phyloP scores from a whole-genome alignment of 768 basidiomycete species.

The Serendipita vermifera region DNA sequence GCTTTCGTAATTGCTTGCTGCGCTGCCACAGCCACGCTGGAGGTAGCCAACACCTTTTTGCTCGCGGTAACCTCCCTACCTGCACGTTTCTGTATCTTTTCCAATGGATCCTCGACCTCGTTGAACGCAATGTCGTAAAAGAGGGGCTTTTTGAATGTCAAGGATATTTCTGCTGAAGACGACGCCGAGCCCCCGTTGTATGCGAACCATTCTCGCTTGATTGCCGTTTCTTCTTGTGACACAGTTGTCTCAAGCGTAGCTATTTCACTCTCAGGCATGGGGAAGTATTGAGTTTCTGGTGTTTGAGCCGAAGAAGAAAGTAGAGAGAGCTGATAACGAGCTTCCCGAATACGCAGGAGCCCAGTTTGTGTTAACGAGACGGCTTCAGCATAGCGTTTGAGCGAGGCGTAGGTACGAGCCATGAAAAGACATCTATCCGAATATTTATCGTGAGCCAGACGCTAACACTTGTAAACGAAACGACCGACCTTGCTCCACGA shows the following conservation, averaged over 20 bases:
- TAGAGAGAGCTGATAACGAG: constrained; percentile 39
- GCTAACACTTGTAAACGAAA: neutral
- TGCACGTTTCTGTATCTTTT: constrained; percentile 52
- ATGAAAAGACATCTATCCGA: constrained; percentile 55
- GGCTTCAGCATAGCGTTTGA: constrained; percentile 61
- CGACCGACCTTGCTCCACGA: constrained; percentile 53
- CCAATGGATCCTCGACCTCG: constrained; percentile 80
- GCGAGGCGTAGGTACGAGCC: constrained; percentile 53
- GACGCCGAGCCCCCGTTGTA: constrained; percentile 50
- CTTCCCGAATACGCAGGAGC: constrained; percentile 61
- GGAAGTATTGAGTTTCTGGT: constrained; percentile 37
- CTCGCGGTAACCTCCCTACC: constrained; percentile 32
- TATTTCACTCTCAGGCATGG: constrained; percentile 27
- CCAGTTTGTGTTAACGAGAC: constrained; percentile 60
- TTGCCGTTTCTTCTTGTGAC: constrained; percentile 32
- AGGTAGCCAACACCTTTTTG: constrained; percentile 18
- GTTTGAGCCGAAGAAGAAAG: constrained; percentile 36
- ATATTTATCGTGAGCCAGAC: neutral
- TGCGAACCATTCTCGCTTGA: constrained; percentile 68
- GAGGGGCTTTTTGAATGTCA: constrained; percentile 56
- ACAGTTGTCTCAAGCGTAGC: constrained; percentile 39
- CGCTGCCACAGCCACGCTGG: constrained; percentile 16
- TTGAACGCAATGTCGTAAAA: constrained; percentile 95
- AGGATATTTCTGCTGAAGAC: constrained; percentile 32
- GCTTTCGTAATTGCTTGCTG: constrained; percentile 36